phyloP scores from a whole-genome alignment of 2,329 filamentous ascomycete genomes.

The Chaetomiaceae sp. region DNA sequence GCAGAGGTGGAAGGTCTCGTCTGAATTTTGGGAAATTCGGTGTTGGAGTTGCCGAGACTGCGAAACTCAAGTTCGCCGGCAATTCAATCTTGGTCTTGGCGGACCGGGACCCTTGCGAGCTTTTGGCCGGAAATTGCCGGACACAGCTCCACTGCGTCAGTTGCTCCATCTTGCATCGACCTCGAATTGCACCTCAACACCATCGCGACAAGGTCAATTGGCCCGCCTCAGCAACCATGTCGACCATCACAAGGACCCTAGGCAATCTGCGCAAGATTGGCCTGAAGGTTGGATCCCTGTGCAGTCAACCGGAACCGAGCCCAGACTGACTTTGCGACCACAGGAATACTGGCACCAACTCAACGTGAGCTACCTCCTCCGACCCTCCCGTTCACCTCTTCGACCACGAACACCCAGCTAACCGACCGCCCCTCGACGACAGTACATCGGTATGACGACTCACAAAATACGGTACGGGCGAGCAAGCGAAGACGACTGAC shows the following conservation, averaged over 20 bases:
- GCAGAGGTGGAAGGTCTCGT: constrained; percentile 5
- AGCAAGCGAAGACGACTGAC: constrained; percentile 11
- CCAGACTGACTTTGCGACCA: constrained; percentile 22
- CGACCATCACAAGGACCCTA: constrained; percentile 81
- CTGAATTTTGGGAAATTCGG: constrained; percentile 9
- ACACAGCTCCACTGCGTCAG: constrained; percentile 22
- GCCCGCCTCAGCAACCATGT: constrained; percentile 60
- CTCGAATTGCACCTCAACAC: constrained; percentile 13
- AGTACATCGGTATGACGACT: constrained; percentile 53
- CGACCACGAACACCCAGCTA: constrained; percentile 26
- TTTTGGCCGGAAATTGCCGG: constrained; percentile 20
- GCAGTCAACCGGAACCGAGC: not conserved
- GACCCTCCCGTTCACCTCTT: no score
- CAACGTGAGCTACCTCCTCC: constrained; percentile 61
- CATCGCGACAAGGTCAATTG: constrained; percentile 29
- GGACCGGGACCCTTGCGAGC: constrained; percentile 13
- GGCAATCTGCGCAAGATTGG: constrained; percentile 84
- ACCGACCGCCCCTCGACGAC: constrained; percentile 23
- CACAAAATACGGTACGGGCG: not conserved
- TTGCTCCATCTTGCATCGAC: constrained; percentile 11
- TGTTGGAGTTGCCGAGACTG: constrained; percentile 10
- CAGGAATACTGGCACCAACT: constrained; percentile 91
- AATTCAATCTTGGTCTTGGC: constrained; percentile 13
- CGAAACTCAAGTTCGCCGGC: not conserved
- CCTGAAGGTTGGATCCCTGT: constrained; percentile 61